Evolutionary conservation across 2,329 filamentous ascomycete genomes (phyloP).

Genomic region (Lecanosticta acicola): DNA sequence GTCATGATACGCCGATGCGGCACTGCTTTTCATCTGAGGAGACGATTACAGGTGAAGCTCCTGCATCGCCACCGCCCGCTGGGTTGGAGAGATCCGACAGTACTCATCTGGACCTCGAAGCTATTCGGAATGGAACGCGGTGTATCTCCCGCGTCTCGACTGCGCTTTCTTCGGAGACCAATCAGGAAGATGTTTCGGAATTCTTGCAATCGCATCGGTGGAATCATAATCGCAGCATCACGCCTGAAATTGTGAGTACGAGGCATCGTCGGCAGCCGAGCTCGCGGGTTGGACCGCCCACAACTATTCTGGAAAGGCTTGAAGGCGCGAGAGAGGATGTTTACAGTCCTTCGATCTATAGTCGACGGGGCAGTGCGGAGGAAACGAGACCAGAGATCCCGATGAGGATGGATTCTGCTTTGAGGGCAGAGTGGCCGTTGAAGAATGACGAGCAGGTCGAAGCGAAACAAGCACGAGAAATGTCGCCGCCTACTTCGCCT

Average conservation of each 20-base stretch:
- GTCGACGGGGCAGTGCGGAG: conserved; percentile 5
- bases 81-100: neutral
- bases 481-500: neutral
- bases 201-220: conserved; percentile 4
- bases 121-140: conserved; percentile 2
- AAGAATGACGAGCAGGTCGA: neutral
- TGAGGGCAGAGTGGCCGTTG: conserved; percentile 10
- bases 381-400: conserved; percentile 1
- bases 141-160: conserved; percentile 2
- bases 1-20: neutral
- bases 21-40: neutral
- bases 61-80: neutral
- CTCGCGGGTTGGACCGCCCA: neutral
- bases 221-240: conserved; percentile 3
- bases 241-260: neutral
- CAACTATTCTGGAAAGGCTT: neutral
- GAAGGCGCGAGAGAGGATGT: neutral
- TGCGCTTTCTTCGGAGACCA: neutral
- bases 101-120: conserved; percentile 3
- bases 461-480: neutral
- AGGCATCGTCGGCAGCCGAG: neutral
- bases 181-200: neutral
- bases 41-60: neutral
- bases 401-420: conserved; percentile 4
- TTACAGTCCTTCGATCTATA: conserved; percentile 9